phyloP scores from a whole-genome alignment of 2,329 filamentous ascomycete species.

The Hawksworthiomyces lignivorus region DNA sequence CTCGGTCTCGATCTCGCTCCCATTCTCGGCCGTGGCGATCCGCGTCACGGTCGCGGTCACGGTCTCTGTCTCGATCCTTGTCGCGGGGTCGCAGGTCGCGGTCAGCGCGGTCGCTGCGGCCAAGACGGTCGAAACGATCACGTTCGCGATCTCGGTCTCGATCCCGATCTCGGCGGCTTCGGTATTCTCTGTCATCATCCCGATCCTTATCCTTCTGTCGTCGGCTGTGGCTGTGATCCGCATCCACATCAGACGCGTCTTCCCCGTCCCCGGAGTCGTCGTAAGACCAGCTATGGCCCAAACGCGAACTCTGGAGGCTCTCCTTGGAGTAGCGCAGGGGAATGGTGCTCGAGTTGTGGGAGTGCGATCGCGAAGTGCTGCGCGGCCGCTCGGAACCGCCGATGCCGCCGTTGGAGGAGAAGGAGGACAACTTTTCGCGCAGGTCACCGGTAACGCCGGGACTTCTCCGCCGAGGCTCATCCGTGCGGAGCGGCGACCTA shows the following conservation, averaged over 20 bases:
- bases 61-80: conserved; percentile 25
- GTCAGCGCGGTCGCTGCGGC: conserved; percentile 9
- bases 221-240: conserved; percentile 20
- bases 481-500: conserved; percentile 16
- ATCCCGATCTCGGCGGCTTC: conserved; percentile 8
- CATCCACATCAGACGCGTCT: background rate
- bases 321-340: conserved; percentile 31
- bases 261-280: conserved; percentile 26
- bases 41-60: conserved; percentile 16
- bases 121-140: no score
- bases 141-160: conserved; percentile 18
- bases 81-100: conserved; percentile 20
- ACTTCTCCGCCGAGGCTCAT: conserved; percentile 29
- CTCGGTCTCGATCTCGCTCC: conserved; percentile 15
- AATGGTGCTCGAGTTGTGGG: conserved; percentile 2
- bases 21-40: conserved; percentile 23
- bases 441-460: conserved; percentile 29
- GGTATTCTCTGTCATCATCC: background rate
- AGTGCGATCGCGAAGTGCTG: conserved; percentile 14
- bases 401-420: conserved; percentile 29
- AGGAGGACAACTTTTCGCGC: conserved; percentile 35
- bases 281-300: conserved; percentile 36
- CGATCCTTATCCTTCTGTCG: conserved; percentile 10
- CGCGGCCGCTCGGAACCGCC: conserved; percentile 26
- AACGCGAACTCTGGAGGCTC: conserved; percentile 30